Evolutionary conservation across 2,329 filamentous ascomycete genomes (phyloP).

Genomic region (Ophiostoma triangulosporum): DNA sequence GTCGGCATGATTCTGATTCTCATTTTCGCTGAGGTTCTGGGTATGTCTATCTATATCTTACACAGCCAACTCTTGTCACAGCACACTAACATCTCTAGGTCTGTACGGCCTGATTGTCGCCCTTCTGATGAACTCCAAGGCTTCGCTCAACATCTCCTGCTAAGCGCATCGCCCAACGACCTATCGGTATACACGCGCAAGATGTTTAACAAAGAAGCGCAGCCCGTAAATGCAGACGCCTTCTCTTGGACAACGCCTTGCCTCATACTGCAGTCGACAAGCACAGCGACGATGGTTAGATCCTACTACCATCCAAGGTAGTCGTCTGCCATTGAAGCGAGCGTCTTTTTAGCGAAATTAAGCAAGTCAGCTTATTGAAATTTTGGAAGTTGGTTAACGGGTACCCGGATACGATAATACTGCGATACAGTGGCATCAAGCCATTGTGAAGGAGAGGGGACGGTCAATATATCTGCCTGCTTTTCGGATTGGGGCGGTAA

Average conservation of each 20-base stretch:
- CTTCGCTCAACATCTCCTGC: conserved; percentile 49
- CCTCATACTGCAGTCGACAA: neutral
- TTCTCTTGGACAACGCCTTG: neutral
- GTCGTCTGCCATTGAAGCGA: neutral
- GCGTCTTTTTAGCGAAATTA: neutral
- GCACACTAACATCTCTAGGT: conserved; percentile 42
- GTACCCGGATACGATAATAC: conserved; percentile 8
- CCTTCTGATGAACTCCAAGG: conserved; percentile 98
- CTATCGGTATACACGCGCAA: neutral
- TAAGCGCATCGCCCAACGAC: conserved; percentile 24
- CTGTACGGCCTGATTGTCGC: conserved; percentile 98
- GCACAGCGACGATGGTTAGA: neutral
- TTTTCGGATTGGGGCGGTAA: conserved; percentile 6
- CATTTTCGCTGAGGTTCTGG: conserved; percentile 98
- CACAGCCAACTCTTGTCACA: neutral
- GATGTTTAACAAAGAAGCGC: neutral
- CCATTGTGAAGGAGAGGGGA: neutral
- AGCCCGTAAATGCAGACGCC: neutral
- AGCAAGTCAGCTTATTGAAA: neutral
- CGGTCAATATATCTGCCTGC: neutral
- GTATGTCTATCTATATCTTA: conserved; percentile 35
- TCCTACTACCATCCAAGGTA: neutral
- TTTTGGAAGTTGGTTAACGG: neutral
- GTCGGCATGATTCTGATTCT: conserved; percentile 98
- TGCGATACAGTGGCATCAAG: neutral